Evolutionary conservation across 2,329 filamentous ascomycete species (phyloP).

Genomic region (Sporothrix brunneoviolacea): DNA sequence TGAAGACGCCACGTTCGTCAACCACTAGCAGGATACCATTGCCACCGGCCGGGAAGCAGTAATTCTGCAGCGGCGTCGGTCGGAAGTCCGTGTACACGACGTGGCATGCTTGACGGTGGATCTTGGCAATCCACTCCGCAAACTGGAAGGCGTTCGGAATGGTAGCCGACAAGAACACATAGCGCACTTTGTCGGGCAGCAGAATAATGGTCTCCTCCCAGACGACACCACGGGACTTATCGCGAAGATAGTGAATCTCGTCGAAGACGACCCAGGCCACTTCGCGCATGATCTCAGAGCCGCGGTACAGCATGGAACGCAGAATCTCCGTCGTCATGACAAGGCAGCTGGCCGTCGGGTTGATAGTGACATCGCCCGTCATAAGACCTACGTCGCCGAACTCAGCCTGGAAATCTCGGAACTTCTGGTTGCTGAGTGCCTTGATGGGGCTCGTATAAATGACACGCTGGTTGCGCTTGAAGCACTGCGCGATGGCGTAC

Average conservation of each 20-base stretch:
- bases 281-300: conserved; percentile 98
- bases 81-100: conserved; percentile 99
- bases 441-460: conserved; percentile 99
- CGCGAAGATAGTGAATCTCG: conserved; percentile 97
- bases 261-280: conserved; percentile 98
- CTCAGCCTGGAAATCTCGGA: conserved; percentile 88
- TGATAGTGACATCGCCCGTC: conserved; percentile 99
- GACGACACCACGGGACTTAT: conserved; percentile 89
- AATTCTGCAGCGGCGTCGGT: conserved; percentile 92
- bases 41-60: conserved; percentile 90
- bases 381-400: conserved; percentile 97
- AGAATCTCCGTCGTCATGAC: conserved; percentile 99
- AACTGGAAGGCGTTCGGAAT: conserved; percentile 99
- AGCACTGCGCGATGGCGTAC: conserved; percentile 94
- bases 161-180: conserved; percentile 95
- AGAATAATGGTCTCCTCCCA: conserved; percentile 99
- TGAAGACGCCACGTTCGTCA: conserved; percentile 92
- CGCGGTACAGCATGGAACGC: conserved; percentile 94
- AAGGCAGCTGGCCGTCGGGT: conserved; percentile 92
- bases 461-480: conserved; percentile 95
- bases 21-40: conserved; percentile 92
- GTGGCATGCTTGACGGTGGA: conserved; percentile 94
- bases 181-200: conserved; percentile 95
- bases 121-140: conserved; percentile 98
- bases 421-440: conserved; percentile 97